Conservation (phyloP, 2,329 filamentous ascomycete species). For the Torrubiellomyces zombiae region DNA sequence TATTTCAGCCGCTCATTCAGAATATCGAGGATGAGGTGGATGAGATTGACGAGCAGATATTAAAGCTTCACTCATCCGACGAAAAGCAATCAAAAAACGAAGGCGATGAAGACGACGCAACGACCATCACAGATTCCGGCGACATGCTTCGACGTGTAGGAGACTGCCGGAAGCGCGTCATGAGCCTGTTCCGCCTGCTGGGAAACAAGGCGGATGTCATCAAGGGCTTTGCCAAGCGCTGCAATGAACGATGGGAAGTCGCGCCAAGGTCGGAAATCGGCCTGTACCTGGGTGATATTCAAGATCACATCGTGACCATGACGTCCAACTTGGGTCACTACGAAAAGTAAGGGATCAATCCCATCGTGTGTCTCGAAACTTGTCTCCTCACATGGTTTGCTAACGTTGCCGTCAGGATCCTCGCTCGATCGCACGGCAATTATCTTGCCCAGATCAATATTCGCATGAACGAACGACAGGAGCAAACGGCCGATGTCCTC, state of each 20-base stretch:
- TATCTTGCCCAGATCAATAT: conserved; percentile 99
- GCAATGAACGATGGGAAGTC: conserved; percentile 95
- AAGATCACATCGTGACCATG: conserved; percentile 99
- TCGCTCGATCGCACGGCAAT: conserved; percentile 83
- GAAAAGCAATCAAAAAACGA: conserved; percentile 29
- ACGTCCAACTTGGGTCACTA: conserved; percentile 91
- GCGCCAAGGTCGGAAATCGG: conserved; percentile 91
- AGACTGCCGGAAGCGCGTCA: conserved; percentile 91
- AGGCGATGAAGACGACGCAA: conserved; percentile 28
- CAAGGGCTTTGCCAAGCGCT: conserved; percentile 95
- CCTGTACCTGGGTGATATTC: conserved; percentile 93
- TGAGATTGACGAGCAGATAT: conserved; percentile 83
- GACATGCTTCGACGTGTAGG: conserved; percentile 90
- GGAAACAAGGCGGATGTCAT: conserved; percentile 98
- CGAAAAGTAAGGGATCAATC: conserved; percentile 53
- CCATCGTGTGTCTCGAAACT: not conserved
- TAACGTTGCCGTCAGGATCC: conserved; percentile 36
- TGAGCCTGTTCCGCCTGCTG: conserved; percentile 80
- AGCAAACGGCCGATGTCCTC: conserved; percentile 87
- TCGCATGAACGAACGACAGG: conserved; percentile 93
- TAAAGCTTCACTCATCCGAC: conserved; percentile 55
- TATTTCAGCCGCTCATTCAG: conserved; percentile 83
- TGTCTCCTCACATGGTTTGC: conserved; percentile 3
- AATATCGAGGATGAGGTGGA: conserved; percentile 92
- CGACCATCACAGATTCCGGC: conserved; percentile 28